Conservation (phyloP, 495 filamentous ascomycete species). For the Annulohypoxylon maeteangense region DNA sequence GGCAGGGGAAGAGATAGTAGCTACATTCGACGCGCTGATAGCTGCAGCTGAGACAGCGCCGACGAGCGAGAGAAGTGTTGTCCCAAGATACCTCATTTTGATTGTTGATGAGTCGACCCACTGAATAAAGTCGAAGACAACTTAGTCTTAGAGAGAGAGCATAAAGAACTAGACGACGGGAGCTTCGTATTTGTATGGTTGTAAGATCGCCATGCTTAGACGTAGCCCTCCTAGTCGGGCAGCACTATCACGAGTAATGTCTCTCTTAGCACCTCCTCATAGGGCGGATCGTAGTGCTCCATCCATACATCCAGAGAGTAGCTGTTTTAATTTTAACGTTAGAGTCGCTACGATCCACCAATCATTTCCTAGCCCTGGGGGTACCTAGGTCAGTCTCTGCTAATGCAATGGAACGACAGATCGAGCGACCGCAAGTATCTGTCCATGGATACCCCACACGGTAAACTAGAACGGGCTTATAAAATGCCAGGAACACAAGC, state of each 20-base stretch:
- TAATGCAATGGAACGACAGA: constrained; percentile 32
- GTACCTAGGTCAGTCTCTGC: background rate
- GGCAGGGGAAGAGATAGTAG: background rate
- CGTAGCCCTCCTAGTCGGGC: background rate
- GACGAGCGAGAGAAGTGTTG: constrained; percentile 34
- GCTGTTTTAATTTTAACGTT: constrained; percentile 15
- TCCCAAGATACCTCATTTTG: constrained; percentile 44
- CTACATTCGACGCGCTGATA: background rate
- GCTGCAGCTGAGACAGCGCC: constrained; percentile 28
- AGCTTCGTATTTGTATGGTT: constrained; percentile 14
- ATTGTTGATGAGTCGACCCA: background rate
- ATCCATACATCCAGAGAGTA: constrained; percentile 32
- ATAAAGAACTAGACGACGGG: background rate
- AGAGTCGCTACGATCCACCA: constrained; percentile 10
- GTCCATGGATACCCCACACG: constrained; percentile 35
- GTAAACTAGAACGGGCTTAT: constrained; percentile 25
- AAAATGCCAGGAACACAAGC: constrained; percentile 25
- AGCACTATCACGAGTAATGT: constrained; percentile 10
- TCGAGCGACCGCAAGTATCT: constrained; percentile 29
- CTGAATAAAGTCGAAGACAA: background rate
- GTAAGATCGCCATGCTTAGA: background rate
- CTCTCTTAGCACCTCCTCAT: constrained; percentile 3
- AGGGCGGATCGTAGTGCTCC: constrained; percentile 43
- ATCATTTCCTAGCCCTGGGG: constrained; percentile 17
- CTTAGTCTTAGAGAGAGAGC: background rate